A percentile compares a stretch with the other conserved stretches of the same genome.
These are phyloP conservation scores for Trametopsis cervina DNA, from an alignment of 768 basidiomycete species.

Conservation along the genomic window DNA sequence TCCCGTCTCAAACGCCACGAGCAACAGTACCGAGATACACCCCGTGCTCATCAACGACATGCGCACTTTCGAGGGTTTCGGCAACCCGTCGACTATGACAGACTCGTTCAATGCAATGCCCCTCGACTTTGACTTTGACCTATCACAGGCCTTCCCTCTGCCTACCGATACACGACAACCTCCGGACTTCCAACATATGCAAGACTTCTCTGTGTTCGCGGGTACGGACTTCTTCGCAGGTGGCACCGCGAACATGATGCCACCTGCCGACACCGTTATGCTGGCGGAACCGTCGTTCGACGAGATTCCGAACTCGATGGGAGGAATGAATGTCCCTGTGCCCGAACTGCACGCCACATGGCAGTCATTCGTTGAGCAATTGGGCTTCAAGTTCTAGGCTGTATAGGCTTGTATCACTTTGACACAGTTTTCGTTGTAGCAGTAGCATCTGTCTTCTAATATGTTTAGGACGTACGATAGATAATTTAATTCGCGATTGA, in stretches of 20 bases:
- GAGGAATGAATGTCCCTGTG: conserved; percentile 12
- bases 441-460: no score
- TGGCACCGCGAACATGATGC: background rate
- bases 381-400: conserved; percentile 35
- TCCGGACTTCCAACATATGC: conserved; percentile 5
- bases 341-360: conserved; percentile 53
- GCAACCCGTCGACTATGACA: background rate
- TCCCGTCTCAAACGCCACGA: conserved; percentile 5
- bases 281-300: background rate
- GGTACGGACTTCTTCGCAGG: conserved; percentile 1
- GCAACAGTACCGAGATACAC: conserved; percentile 28
- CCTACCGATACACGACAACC: background rate
- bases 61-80: conserved; percentile 34
- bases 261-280: background rate
- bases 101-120: background rate
- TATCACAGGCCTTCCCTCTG: conserved; percentile 24
- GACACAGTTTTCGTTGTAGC: no score
- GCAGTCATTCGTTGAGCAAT: conserved; percentile 63
- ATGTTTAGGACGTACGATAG: no score
- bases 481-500: no score
- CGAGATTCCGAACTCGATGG: background rate
- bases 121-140: conserved; percentile 21
- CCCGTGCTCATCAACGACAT: conserved; percentile 51
- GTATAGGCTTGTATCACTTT: no score
- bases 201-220: conserved; percentile 1